Evolutionary conservation across 352 stramenopile species (phyloP), one percentile per base, ranked within the genome.

Genomic region (Phytopythium oedochilum): DNA sequence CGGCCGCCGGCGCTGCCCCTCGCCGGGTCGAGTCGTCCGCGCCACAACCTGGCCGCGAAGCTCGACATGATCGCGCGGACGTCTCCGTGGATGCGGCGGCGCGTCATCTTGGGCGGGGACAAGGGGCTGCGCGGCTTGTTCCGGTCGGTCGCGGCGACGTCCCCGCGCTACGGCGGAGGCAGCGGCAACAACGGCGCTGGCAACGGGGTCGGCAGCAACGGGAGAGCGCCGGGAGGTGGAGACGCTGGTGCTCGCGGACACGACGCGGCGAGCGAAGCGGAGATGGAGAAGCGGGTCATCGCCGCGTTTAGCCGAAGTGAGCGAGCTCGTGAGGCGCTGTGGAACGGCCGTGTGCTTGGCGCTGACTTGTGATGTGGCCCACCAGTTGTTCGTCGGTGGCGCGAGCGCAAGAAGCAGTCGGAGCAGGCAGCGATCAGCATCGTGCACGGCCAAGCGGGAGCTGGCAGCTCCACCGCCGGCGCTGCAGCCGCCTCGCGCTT

Each of bases 321-420:
- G 72, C 72, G 6, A 0, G 4, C 12, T 5, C 29, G 18, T 28
- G 2, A 14, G 22, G 40, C 40, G 22, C 36, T 8, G 15, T n/a
- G 20, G n/a, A 28, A 8, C 17, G 3, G 5, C 15, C n/a, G 15
- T 22, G 25, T 15, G 9, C 25, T 10, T 47, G 1, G 32, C 26
- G 17, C 26, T 26, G 38, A 45, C 23, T 35, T 6, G 12, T 26
- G 29, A 18, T 49, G 6, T 5, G 8, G 53, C 11, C 25, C 9
- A 12, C 4, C 23, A 89, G 78, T 89, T 59, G 78, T 88, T 47
- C 64, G 73, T 10, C 53, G 86, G 34, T 89, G 78, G 78, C 64
- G 78, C 20, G 74, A 86, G 15, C 72, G 76, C 20, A 84, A 82
- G 53, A 65, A 67, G 1, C 64, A 64, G 40, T 69, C 64, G 15